Evolutionary conservation across 768 basidiomycete species (phyloP), one percentile per base, ranked within the genome.

Genomic region (Rhodotorula taiwanensis): DNA sequence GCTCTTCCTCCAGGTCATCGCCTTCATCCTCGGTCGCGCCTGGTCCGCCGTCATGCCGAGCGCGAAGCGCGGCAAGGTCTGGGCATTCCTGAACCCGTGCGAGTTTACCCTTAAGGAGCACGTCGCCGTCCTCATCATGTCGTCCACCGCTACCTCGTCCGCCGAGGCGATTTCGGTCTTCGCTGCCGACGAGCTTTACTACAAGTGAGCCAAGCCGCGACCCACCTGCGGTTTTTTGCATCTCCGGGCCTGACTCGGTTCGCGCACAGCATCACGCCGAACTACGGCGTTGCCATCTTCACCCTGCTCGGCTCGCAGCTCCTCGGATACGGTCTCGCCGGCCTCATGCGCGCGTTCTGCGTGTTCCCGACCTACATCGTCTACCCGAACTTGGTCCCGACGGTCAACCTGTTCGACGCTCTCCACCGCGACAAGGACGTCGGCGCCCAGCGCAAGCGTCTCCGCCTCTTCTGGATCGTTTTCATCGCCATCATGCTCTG

Each of bases 31-130:
- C 51, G 75, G 74, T 11, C 61, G 71, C 41, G 41, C 62, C 11
- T 72, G 67, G 70, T 43, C 56, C 18, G 28, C 43, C 28, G 36
- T 70, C 47, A 44, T 71, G 25, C 72, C 68, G 21, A 55, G 60
- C 57, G 48, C 66, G 43, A 52, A 58, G 50, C 67, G 69, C 30
- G 75, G 74, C 41, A 53, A 63, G 42, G 59, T 75, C 55, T 66
- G 58, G 58, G 60, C 62, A 10, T 74, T 71, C 65, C 58, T 76
- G 55, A 76, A 75, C 69, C 74, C 73, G 16, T 71, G 73, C 21
- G 64, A 64, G 14, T 74, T 74, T 62, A 75, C 73, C 70, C 72
- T 75, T 64, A 74, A 74, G 71, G 74, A 75, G 68, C 73, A 64
- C 50, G 65, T 64, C 43, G 53, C 61, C 44, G 45, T 57, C 27